These are phyloP conservation scores for Penicillium mononematosum DNA, from an alignment of 495 filamentous ascomycete species.

Conservation along the genomic window DNA sequence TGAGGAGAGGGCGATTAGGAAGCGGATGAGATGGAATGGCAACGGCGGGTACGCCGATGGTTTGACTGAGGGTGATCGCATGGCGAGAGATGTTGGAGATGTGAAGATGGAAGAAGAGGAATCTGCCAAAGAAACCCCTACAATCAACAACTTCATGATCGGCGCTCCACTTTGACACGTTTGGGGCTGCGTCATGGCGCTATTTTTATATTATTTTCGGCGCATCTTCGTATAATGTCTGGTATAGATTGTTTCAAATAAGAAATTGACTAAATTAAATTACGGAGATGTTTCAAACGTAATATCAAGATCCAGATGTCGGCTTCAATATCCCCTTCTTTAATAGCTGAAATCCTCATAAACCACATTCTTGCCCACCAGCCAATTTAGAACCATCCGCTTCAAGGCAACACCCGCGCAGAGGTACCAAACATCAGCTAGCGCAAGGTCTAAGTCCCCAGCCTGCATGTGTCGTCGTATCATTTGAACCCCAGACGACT, in stretches of 20 bases:
- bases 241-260: neutral
- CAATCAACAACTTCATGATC: conserved; percentile 22
- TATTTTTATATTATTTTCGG: conserved; percentile 23
- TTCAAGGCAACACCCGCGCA: conserved; percentile 61
- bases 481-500: conserved; percentile 42
- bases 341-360: conserved; percentile 74
- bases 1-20: conserved; percentile 50
- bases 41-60: conserved; percentile 59
- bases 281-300: neutral
- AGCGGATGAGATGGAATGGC: conserved; percentile 58
- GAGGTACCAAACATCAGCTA: conserved; percentile 60
- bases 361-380: conserved; percentile 58
- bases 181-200: conserved; percentile 25
- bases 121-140: conserved; percentile 1
- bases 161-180: conserved; percentile 30
- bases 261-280: neutral
- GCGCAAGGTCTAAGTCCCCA: conserved; percentile 50
- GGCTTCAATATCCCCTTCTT: neutral
- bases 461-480: conserved; percentile 51
- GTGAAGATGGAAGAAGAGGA: conserved; percentile 8
- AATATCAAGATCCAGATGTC: neutral
- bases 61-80: conserved; percentile 39
- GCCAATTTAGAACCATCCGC: conserved; percentile 58
- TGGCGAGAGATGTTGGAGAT: conserved; percentile 16
- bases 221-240: neutral